Base-by-base conservation (phyloP, 306 rosid genomes). In the Rubus parviflorus region DNA sequence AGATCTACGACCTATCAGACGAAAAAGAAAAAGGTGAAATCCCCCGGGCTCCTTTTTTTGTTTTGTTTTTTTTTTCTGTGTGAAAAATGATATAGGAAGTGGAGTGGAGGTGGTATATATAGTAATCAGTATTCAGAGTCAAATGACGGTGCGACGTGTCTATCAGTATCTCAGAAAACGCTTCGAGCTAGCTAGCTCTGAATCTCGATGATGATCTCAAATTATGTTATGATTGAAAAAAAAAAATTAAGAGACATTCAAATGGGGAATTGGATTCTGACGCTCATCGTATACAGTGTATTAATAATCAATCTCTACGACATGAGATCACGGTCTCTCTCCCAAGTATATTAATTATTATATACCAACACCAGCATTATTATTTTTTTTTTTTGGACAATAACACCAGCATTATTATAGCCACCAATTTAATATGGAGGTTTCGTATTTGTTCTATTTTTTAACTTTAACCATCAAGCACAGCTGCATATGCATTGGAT, bases 1-100 rank as follows among this genome's bases (percentile, higher is more conserved):
- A 83, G 90, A 89, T 89, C 88, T 76, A 73, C 42, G 57, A 64
- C 54, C 46, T 15, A 63, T 38, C 68, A 14, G 79, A 9, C 47
- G 61, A 19, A 20, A 7, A 17, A 48, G 8, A 75, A 5, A 57
- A 70, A 57, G 53, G 56, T 42, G 22, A 73, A 41, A 66, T 16
- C 57, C 7, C 2, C 7, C 15, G 37, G 8, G 1, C 19, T 61
- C 25, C 74, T 65, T 19, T 0, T 52, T 20, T 42, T 25, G 30
- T 30, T 30, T n/a, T n/a, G n/a, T n/a, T 30, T 65, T 25, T 1
- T 52, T 20, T 22, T 2, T 2, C 16, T 23, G 10, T 23, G 62
- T 62, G 64, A 5, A 81, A 5, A 81, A 63, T 43, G 79, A 62
- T 47, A 49, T 52, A 6, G 40, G 3, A 60, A 2, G 66, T 60